Base-by-base conservation (phyloP, 2,329 filamentous ascomycete species). In the Penicillium sp. region DNA sequence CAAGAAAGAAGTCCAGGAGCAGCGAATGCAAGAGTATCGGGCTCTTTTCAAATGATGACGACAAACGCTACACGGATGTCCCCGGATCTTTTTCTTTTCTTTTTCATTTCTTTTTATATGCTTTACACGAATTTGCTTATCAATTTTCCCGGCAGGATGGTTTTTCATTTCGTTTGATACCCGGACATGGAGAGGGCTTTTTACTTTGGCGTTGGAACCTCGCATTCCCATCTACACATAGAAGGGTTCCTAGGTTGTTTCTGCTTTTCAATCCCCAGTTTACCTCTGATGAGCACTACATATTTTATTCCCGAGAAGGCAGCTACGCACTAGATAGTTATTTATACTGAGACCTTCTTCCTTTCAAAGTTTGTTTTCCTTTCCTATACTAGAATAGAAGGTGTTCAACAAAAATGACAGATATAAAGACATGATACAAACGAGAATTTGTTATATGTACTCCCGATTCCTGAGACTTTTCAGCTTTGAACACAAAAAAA, bases 1-100 rank as follows among this genome's bases (percentile, higher is more conserved):
- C 55, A 86, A 84, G 72, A 76, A 77, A 5, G 85, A 90, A 70
- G 81, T 84, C 45, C 86, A 87, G 7, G 85, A 86, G 76, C 82
- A 88, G 77, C 85, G 81, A 54, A 76, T 89, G 70, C 80, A 84
- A 67, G 84, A 87, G 67, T 75, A 88, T 65, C 78, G 81, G 68
- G 81, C 78, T 66, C 74, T 89, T 47, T 88, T 89, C 71, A 77
- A 73, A 54, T 78, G 61, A 67, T 52, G 35, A n/a, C 35, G 11
- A 49, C 13, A 33, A 29, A 43, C 42, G 5, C 22, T 19, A 10
- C 14, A n/a, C 29, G 16, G 33, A 24, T 3, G 2, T 47, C 24
- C 16, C 14, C 42, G 2, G 5, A 47, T 43, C 35, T 43, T 9
- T 27, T 45, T 33, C 24, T 45, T 24, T 52, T 37, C 4, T 13